Percentiles rank a stretch among this genome's conserved stretches.
These are phyloP conservation scores for Mycena chlorophos DNA, from an alignment of 768 basidiomycete species.

Conservation along the genomic window DNA sequence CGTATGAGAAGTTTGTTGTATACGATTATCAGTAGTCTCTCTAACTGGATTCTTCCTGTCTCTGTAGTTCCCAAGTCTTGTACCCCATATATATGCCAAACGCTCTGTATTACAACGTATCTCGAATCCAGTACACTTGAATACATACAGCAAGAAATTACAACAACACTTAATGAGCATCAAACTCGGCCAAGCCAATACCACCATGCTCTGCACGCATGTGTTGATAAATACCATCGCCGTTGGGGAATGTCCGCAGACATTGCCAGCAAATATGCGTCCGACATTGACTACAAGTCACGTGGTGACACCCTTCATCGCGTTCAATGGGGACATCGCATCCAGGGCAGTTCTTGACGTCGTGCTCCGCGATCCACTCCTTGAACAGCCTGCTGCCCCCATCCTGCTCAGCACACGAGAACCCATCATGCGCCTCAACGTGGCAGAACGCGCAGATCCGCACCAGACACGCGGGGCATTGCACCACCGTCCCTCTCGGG, in stretches of 20 bases:
- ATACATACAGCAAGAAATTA: neutral
- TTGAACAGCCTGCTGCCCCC: constrained; percentile 58
- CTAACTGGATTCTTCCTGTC: neutral
- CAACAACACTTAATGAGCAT: neutral
- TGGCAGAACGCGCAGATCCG: constrained; percentile 57
- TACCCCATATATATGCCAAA: neutral
- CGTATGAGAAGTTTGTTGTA: constrained; percentile 55
- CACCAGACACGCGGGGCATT: constrained; percentile 56
- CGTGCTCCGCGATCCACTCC: constrained; percentile 61
- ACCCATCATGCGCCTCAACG: constrained; percentile 61
- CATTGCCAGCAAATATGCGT: constrained; percentile 85
- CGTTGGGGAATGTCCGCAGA: constrained; percentile 64
- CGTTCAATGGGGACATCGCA: constrained; percentile 74
- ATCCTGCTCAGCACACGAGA: constrained; percentile 62
- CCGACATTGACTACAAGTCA: constrained; percentile 73
- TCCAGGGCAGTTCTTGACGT: constrained; percentile 74
- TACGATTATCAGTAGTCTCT: constrained; percentile 34
- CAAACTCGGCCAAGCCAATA: constrained; percentile 44
- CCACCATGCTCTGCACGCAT: constrained; percentile 71
- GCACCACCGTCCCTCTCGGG: constrained; percentile 43
- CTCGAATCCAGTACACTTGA: neutral
- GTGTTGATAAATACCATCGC: constrained; percentile 75
- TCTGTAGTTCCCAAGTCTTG: constrained; percentile 3
- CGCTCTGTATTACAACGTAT: constrained; percentile 11
- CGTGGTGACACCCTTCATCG: constrained; percentile 77